phyloP scores from a whole-genome alignment of 2,329 filamentous ascomycete species.

The Aschersonia sp. region DNA sequence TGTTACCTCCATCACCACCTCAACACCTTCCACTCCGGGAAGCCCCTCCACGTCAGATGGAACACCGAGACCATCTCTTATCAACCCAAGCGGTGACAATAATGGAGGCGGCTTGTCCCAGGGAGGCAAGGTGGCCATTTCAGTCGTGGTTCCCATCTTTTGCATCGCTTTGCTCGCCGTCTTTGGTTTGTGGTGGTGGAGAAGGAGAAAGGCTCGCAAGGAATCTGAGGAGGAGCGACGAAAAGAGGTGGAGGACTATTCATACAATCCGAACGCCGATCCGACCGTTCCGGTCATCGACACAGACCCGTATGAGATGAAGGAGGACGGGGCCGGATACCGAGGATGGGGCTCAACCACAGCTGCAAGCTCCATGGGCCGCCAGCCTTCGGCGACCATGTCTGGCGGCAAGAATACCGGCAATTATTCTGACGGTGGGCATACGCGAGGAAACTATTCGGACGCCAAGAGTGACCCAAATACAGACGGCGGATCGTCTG shows the following conservation, averaged over 20 bases:
- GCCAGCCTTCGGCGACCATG: constrained; percentile 81
- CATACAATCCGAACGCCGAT: constrained; percentile 95
- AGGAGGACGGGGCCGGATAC: constrained; percentile 71
- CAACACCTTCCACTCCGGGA: constrained; percentile 4
- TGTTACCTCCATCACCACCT: constrained; percentile 13
- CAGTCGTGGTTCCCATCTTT: constrained; percentile 85
- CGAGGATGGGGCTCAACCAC: constrained; percentile 86
- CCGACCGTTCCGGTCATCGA: constrained; percentile 52
- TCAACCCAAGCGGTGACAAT: constrained; percentile 12
- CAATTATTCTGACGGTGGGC: constrained; percentile 63
- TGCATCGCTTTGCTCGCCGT: constrained; percentile 71
- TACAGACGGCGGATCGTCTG: constrained; percentile 31
- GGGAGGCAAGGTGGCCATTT: constrained; percentile 70
- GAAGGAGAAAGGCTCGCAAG: constrained; percentile 74
- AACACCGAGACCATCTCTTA: constrained; percentile 13
- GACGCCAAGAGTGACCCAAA: constrained; percentile 57
- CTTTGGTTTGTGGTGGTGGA: constrained; percentile 71
- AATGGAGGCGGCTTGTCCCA: constrained; percentile 36
- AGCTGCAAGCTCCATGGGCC: constrained; percentile 49
- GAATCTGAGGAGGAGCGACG: constrained; percentile 74
- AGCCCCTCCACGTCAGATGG: constrained; percentile 5
- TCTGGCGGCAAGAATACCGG: constrained; percentile 56
- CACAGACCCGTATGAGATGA: constrained; percentile 54
- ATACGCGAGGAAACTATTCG: constrained; percentile 48
- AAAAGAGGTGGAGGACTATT: constrained; percentile 95